Base-by-base conservation (phyloP, 306 rosid genomes). In the Sphenostylis stenocarpa region DNA sequence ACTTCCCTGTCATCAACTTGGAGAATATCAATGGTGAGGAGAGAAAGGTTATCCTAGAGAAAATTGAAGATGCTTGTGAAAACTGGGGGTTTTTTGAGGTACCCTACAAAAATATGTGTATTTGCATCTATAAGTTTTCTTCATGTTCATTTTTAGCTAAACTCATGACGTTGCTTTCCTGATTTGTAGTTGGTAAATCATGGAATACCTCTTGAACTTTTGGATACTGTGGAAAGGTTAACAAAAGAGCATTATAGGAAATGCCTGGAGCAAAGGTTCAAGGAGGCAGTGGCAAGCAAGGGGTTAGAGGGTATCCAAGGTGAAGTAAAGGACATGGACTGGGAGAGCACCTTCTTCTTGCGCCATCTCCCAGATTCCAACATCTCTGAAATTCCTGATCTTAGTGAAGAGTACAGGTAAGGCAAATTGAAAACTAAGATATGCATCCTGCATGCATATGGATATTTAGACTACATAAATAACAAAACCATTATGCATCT, bases 341-440 rank as follows among this genome's bases (percentile, higher is more conserved):
- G 63, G 63, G 63, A 56, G 34, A 56, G 63, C 3, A 56, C 34
- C 63, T 56, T 56, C 63, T 56, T 56, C 63, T 56, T 56, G 63
- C 63, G 63, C 34, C 63, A 56, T 56, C 63, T 56, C 33, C 63
- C 34, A 24, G 34, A 56, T 56, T 56, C 63, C 8, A 56, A 56
- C 63, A 56, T 56, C n/a, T 56, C 63, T 56, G 63, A 56, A 56
- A 56, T 56, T 29, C 63, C 63, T 56, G 63, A 56, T 56, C 63
- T 56, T 3, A 56, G 63, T 8, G 17, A 56, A 23, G 63, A 56
- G n/a, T 56, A 23, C 63, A 56, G 34, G 63, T 56, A 1, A 56
- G 63, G 26, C n/a, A 56, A 55, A 55, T 4, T 56, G 9, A 56
- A 24, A 56, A 24, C 63, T 24, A 56, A 36, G 41, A 36, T 36